Percentiles rank a stretch among this genome's conserved stretches.
phyloP scores from a whole-genome alignment of 1,284 basidiomycete genomes.

The Vanrija sp. region DNA sequence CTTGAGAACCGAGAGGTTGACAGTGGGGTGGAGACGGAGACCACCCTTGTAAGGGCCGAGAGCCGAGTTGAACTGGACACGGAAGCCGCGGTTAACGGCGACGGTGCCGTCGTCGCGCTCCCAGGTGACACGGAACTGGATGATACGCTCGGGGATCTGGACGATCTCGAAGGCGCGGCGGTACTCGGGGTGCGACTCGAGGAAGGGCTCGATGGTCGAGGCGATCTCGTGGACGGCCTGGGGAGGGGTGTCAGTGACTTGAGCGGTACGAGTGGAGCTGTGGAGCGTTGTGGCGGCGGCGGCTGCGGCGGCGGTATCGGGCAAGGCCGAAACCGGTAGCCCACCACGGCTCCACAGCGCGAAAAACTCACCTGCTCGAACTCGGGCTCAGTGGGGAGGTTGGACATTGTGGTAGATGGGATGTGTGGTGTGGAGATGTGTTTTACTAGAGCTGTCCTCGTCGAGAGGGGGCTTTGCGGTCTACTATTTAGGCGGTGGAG shows the following conservation, averaged over 20 bases:
- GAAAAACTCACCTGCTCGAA: constrained; percentile 54
- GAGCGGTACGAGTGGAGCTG: neutral
- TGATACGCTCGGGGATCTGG: constrained; percentile 67
- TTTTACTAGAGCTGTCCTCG: neutral
- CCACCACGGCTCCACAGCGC: no score
- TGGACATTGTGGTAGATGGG: constrained; percentile 37
- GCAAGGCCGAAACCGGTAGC: no score
- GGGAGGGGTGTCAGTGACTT: neutral
- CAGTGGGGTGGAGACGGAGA: constrained; percentile 72
- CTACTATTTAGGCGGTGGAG: no score
- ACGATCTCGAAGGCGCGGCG: constrained; percentile 66
- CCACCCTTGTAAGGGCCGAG: constrained; percentile 81
- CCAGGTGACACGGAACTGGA: constrained; percentile 76
- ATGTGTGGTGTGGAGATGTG: neutral
- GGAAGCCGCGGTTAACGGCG: constrained; percentile 72
- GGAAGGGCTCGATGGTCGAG: constrained; percentile 63
- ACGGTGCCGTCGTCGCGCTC: constrained; percentile 66
- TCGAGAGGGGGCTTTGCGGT: neutral
- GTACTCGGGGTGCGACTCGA: constrained; percentile 67
- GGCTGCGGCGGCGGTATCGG: no score
- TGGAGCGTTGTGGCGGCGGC: neutral
- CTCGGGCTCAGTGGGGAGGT: constrained; percentile 55
- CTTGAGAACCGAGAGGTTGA: constrained; percentile 79
- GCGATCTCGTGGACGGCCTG: constrained; percentile 63
- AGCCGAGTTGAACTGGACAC: constrained; percentile 78